Evolutionary conservation across 495 filamentous ascomycete genomes (phyloP).

Genomic region (Saxophila tyrrhenica): DNA sequence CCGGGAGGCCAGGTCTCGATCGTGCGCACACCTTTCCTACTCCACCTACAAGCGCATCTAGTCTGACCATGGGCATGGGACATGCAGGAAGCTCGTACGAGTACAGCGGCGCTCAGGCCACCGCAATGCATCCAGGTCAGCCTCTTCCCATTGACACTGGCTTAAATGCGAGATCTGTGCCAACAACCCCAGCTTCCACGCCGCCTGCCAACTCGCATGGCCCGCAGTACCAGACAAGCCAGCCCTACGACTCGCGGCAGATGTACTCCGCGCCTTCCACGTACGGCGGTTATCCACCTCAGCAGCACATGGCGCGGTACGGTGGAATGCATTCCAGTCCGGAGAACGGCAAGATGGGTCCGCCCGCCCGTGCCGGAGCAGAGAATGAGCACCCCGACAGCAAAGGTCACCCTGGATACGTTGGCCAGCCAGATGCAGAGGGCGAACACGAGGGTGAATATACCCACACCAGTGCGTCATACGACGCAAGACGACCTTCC

Average conservation of each 20-base stretch:
- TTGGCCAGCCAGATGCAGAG: constrained; percentile 56
- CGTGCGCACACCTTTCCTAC: constrained; percentile 87
- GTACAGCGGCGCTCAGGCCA: constrained; percentile 60
- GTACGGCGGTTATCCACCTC: constrained; percentile 52
- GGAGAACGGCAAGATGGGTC: constrained; percentile 77
- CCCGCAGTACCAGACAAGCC: constrained; percentile 50
- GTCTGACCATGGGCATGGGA: constrained; percentile 66
- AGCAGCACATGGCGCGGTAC: constrained; percentile 61
- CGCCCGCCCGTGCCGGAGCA: constrained; percentile 52
- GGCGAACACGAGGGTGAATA: constrained; percentile 73
- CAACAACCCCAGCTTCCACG: constrained; percentile 86
- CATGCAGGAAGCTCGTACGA: constrained; percentile 62
- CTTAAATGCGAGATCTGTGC: constrained; percentile 76
- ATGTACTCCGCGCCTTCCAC: constrained; percentile 70
- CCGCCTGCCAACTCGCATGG: constrained; percentile 57
- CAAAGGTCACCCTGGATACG: constrained; percentile 54
- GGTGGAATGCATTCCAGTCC: constrained; percentile 28
- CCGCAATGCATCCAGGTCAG: constrained; percentile 52
- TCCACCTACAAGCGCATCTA: constrained; percentile 83
- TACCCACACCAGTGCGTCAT: constrained; percentile 47
- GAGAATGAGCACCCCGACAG: constrained; percentile 53
- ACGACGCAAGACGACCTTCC: constrained; percentile 55
- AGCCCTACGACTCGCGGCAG: constrained; percentile 68
- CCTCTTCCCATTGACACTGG: constrained; percentile 78
- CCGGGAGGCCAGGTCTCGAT: constrained; percentile 61